Base-by-base conservation (phyloP, 2,329 filamentous ascomycete genomes). In the Trichoderma breve region DNA sequence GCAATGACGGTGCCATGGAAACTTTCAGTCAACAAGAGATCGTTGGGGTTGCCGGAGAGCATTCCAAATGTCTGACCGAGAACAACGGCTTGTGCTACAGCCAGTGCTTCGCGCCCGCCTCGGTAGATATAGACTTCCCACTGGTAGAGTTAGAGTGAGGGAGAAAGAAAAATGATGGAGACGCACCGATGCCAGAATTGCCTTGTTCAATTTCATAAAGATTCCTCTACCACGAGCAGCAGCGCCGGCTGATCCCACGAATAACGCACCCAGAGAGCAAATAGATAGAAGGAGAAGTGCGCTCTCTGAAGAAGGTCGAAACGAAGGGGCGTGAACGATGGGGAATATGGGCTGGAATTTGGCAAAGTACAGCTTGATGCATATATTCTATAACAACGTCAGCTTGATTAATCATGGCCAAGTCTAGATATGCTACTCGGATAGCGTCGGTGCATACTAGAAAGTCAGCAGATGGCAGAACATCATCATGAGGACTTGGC, bases 261-360 rank as follows among this genome's bases (percentile, higher is more conserved):
- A 81, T 1, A 82, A 75, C 39, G 79, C 79, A 1, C 81, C 81
- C 3, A 82, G 73, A 0, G 81, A 82, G 69, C 81, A 82, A 15
- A 82, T 79, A 0, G 80, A 82, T 39, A 82, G 61, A 3, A 82
- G 75, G 2, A 82, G 72, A 26, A 80, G 73, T 8, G 79, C 79
- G 18, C 77, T 79, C 65, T 78, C 74, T 9, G 73, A 67, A 2
- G 74, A 75, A 14, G 77, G 77, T 9, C 76, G 73, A 67, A 68
- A 75, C 43, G 58, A 74, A 61, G 70, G 75, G 32, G 62, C 71
- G 64, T 67, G 73, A 21, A 76, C 51, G 24, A 76, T 28, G 12
- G 75, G 75, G 36, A 76, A 74, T 32, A 62, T 75, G 21, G 62
- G 77, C 68, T 73, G 72, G 73, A 74, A 77, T 62, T 53, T 74